These are phyloP conservation scores for Penicillium waksmanii DNA, from an alignment of 495 filamentous ascomycete genomes.

Conservation along the genomic window DNA sequence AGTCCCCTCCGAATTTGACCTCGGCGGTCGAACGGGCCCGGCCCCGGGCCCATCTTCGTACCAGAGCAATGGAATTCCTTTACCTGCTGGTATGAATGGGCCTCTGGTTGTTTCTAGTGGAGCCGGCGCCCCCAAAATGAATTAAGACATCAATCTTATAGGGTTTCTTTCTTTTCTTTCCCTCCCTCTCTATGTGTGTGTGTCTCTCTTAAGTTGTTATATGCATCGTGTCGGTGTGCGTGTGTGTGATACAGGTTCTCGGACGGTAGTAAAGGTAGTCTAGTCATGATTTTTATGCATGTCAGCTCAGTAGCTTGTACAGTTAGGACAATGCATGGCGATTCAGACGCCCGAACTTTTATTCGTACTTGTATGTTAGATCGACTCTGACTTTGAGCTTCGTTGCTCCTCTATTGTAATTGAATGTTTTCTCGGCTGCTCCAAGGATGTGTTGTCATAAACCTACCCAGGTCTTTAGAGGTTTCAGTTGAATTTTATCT, in stretches of 20 bases:
- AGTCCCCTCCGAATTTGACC: conserved; percentile 49
- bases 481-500: too few species aligned
- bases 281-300: conserved; percentile 9
- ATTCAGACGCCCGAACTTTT: conserved; percentile 7
- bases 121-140: conserved; percentile 27
- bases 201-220: not conserved
- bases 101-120: conserved; percentile 52
- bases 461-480: too few species aligned
- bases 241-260: not conserved
- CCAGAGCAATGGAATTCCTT: conserved; percentile 24
- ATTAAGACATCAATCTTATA: conserved; percentile 18
- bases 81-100: conserved; percentile 35
- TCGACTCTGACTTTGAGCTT: too few species aligned
- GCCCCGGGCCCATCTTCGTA: conserved; percentile 20
- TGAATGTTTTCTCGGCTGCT: too few species aligned
- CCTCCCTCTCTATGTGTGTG: not conserved
- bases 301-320: conserved; percentile 22
- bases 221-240: not conserved
- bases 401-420: too few species aligned
- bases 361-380: not conserved
- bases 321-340: conserved; percentile 19
- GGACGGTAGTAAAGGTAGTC: not conserved
- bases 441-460: too few species aligned
- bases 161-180: not conserved
- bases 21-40: conserved; percentile 35